These are phyloP conservation scores for Caloboletus inedulis DNA, from an alignment of 1,284 basidiomycete genomes.

Conservation along the genomic window DNA sequence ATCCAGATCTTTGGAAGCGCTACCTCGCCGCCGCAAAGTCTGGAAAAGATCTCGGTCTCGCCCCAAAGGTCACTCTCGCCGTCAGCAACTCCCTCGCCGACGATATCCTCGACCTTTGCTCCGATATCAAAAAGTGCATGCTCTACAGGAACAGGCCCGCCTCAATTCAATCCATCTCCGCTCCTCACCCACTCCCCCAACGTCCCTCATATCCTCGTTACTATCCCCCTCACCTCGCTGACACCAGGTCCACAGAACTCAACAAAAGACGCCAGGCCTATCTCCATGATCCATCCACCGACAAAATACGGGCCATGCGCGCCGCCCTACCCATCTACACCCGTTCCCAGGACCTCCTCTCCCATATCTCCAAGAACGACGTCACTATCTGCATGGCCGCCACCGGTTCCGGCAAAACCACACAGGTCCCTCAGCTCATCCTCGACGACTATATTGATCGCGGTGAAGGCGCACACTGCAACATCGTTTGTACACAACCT, in stretches of 20 bases:
- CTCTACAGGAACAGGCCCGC: conserved; percentile 50
- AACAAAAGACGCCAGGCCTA: conserved; percentile 58
- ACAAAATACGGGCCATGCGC: conserved; percentile 68
- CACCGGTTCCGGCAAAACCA: conserved; percentile 95
- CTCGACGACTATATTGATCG: conserved; percentile 82
- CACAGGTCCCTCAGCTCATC: conserved; percentile 91
- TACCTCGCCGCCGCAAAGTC: conserved; percentile 60
- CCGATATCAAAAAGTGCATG: conserved; percentile 57
- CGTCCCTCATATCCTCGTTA: conserved; percentile 17
- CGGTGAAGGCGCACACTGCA: conserved; percentile 82
- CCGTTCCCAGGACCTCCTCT: conserved; percentile 62
- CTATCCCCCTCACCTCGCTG: conserved; percentile 15
- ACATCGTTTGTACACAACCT: conserved; percentile 93
- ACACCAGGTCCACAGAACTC: conserved; percentile 63
- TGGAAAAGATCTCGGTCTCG: conserved; percentile 68
- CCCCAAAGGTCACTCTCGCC: conserved; percentile 69
- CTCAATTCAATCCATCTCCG: conserved; percentile 11
- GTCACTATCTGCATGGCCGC: conserved; percentile 94
- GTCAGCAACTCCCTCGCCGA: conserved; percentile 72
- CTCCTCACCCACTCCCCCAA: neutral
- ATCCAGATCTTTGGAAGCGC: conserved; percentile 74
- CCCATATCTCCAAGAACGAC: conserved; percentile 75
- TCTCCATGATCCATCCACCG: conserved; percentile 58
- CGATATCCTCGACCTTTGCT: conserved; percentile 70
- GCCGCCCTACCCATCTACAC: conserved; percentile 72